Evolutionary conservation across 129 eudicot genomes (phyloP), one percentile per base, ranked within the genome.

Genomic region (Escallonia rubra): DNA sequence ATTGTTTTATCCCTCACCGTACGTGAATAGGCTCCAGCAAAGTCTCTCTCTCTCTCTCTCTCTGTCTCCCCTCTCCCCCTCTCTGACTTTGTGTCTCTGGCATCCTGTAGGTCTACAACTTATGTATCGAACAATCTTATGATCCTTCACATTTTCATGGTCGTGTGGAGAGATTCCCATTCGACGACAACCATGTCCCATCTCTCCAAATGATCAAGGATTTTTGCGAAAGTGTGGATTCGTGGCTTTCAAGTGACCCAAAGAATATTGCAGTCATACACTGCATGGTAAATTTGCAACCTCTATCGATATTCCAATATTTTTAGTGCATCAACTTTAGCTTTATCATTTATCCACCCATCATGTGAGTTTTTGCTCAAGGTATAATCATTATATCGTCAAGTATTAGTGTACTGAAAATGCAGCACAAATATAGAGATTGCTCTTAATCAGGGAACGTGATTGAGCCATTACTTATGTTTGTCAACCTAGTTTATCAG

Each of bases 181-280:
- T 89, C 46, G 96, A 89, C 47, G 96, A 89, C 77, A 89, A 89
- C 67, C 96, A 89, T 44, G 90, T 85, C 52, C 96, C 96, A 43
- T 72, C 87, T 10, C 81, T 89, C 55, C 50, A 69, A 7, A 70
- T 83, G 85, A 66, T 89, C 85, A 85, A 83, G 79, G 83, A 73
- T 23, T 85, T 89, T 52, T 89, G 96, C 72, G 85, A 89, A 74
- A 83, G 77, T 64, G 84, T 89, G 49, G 74, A 85, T 23, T 78
- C 87, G 4, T 89, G 96, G 96, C 89, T 89, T 67, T 78, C 90
- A 69, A 65, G 68, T 52, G 87, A 89, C 69, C 85, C 89, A 5
- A 85, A 78, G 68, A 85, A 89, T 71, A 89, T 83, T 50, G 96
- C 70, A 50, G 96, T 80, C 63, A 76, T 89, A 67, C 96, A 89